Percentiles rank a stretch among this genome's conserved stretches.
These are phyloP conservation scores for Talaromyces proteolyticus DNA, from an alignment of 495 filamentous ascomycete genomes.

Conservation along the genomic window DNA sequence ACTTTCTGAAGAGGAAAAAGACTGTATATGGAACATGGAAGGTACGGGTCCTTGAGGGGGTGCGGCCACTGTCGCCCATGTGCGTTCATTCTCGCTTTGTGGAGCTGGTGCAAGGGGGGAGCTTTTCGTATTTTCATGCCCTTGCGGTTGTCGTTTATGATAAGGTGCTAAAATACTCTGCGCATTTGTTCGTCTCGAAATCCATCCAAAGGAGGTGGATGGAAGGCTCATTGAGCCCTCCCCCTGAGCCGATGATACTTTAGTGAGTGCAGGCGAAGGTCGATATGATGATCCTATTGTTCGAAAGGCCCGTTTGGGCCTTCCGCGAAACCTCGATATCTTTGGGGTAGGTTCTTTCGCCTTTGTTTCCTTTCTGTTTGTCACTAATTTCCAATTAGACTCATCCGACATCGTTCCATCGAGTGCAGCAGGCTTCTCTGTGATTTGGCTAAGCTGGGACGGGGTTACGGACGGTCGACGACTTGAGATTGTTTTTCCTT, in stretches of 20 bases:
- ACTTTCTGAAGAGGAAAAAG: neutral
- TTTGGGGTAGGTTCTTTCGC: slow-evolving; percentile 2
- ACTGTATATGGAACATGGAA: neutral
- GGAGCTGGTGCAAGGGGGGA: neutral
- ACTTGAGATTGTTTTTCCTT: slow-evolving; percentile 14
- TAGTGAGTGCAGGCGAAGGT: slow-evolving; percentile 26
- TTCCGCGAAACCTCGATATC: slow-evolving; percentile 8
- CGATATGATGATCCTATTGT: too few relatives aligned
- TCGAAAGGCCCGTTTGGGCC: slow-evolving; percentile 23
- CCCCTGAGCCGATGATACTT: slow-evolving; percentile 25
- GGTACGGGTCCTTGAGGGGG: neutral
- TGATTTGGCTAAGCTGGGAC: slow-evolving; percentile 29
- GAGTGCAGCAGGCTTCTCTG: slow-evolving; percentile 17
- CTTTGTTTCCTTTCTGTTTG: slow-evolving; percentile 10
- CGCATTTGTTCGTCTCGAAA: slow-evolving; percentile 23
- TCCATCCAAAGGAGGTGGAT: slow-evolving; percentile 8
- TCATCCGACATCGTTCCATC: slow-evolving; percentile 12
- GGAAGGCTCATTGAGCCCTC: slow-evolving; percentile 26
- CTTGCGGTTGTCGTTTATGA: slow-evolving; percentile 27
- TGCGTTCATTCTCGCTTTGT: slow-evolving; percentile 5
- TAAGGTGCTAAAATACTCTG: slow-evolving; percentile 33
- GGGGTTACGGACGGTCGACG: slow-evolving; percentile 22
- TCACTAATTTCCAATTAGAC: slow-evolving; percentile 33
- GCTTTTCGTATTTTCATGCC: slow-evolving; percentile 8
- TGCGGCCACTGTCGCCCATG: slow-evolving; percentile 16